Evolutionary conservation across 2,329 filamentous ascomycete species (phyloP), one percentile per base, ranked within the genome.

Genomic region (Fonsecaea pugnacius): DNA sequence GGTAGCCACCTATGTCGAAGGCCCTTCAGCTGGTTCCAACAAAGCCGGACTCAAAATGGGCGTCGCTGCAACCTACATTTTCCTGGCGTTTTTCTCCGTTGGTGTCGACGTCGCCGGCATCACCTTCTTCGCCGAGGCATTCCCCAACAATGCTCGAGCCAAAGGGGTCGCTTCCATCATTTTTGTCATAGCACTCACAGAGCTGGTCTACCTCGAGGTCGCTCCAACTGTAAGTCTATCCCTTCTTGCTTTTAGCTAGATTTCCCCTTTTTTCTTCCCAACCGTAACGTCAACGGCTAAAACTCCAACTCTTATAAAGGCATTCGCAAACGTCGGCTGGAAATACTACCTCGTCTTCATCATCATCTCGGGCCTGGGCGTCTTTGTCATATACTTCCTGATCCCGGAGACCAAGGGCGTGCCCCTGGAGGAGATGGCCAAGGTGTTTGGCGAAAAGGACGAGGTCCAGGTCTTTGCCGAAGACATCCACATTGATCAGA

Each of bases 31-130:
- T 6, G 27, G 27, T 6, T 76, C 73, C 2, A 70, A 61, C 61
- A 51, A 56, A 16, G 67, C 63, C 3, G 70, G 74, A 2, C 71
- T 76, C 7, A 71, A 72, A 21, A 76, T 74, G 7, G 75, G 73
- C 3, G 73, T 78, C 0, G 77, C 78, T 60, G 78, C 78, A 67
- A 70, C 76, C 32, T 78, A 76, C 69, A 72, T 78, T 60, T 78
- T 74, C 62, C 74, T 77, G 40, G 67, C 75, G 57, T 78, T 75
- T 68, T 79, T 76, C 74, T 75, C 73, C 52, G 78, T 76, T 32
- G 61, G 64, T 48, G 38, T 61, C 18, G 56, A 64, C 24, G 61
- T 67, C 4, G 56, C 57, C 14, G 61, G 56, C 7, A 33, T 61
- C 21, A 57, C 58, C 14, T 64, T 64, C 32, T 67, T 61, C 48